These are phyloP conservation scores for Penicillium coprophilum DNA, from an alignment of 495 filamentous ascomycete species.

Conservation along the genomic window DNA sequence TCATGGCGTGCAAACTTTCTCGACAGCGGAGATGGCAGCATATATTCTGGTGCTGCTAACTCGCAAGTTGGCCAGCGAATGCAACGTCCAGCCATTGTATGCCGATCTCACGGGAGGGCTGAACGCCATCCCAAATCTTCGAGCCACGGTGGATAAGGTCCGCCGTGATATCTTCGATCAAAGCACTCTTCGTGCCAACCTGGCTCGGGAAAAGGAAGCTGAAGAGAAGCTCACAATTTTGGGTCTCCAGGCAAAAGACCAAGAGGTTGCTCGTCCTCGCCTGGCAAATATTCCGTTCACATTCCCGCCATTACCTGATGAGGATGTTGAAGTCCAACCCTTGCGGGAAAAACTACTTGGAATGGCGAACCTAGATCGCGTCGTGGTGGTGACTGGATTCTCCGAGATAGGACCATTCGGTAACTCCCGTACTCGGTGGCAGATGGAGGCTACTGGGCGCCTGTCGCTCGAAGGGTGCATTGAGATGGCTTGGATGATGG, in stretches of 20 bases:
- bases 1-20: conserved; percentile 93
- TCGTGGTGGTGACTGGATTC: conserved; percentile 91
- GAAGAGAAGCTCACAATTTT: conserved; percentile 77
- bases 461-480: conserved; percentile 95
- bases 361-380: conserved; percentile 93
- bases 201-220: conserved; percentile 86
- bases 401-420: conserved; percentile 93
- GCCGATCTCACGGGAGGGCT: conserved; percentile 92
- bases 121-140: conserved; percentile 88
- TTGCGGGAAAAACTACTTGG: conserved; percentile 77
- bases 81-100: conserved; percentile 87
- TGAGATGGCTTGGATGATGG: conserved; percentile 99
- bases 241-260: conserved; percentile 61
- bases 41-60: conserved; percentile 93
- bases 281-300: conserved; percentile 92
- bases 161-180: conserved; percentile 83
- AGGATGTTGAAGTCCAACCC: conserved; percentile 72
- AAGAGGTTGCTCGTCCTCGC: not conserved
- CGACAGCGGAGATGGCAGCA: conserved; percentile 96
- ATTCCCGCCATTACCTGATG: conserved; percentile 71
- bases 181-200: conserved; percentile 85
- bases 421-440: conserved; percentile 91
- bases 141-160: conserved; percentile 77
- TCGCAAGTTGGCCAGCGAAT: conserved; percentile 85
- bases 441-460: conserved; percentile 90